phyloP scores from a whole-genome alignment of 257 asterid species.

The Catharanthus roseus region DNA sequence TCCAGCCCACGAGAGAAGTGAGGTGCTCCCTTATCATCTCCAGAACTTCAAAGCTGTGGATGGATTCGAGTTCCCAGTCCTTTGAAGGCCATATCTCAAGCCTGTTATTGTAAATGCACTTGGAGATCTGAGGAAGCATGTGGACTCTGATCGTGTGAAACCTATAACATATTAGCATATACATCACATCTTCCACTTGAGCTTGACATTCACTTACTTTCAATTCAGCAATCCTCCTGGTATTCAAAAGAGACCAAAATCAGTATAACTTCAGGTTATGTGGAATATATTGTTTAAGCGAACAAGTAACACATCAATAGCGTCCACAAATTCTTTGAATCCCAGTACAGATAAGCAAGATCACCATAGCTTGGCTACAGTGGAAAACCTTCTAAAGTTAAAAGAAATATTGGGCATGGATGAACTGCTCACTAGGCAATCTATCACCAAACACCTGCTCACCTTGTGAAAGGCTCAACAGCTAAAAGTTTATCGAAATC shows the following conservation, averaged over 20 bases:
- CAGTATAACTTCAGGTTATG: slow-evolving; percentile 18
- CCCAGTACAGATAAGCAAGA: background rate
- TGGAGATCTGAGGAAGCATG: slow-evolving; percentile 64
- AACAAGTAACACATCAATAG: background rate
- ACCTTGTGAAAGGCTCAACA: background rate
- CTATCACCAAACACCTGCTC: slow-evolving; percentile 17
- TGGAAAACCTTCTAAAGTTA: background rate
- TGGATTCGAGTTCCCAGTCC: slow-evolving; percentile 87
- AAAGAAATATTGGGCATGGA: background rate
- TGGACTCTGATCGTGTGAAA: slow-evolving; percentile 62
- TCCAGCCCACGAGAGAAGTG: slow-evolving; percentile 42
- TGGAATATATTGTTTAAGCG: background rate
- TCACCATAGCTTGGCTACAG: background rate
- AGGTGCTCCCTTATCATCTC: slow-evolving; percentile 75
- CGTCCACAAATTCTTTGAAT: background rate
- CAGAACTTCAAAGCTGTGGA: slow-evolving; percentile 57
- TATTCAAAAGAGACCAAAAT: slow-evolving; percentile 14
- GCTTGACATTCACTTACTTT: slow-evolving; percentile 46
- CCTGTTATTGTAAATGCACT: slow-evolving; percentile 62
- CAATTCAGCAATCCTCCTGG: slow-evolving; percentile 75
- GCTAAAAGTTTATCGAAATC: background rate
- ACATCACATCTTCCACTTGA: slow-evolving; percentile 77
- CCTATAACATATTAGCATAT: slow-evolving; percentile 41
- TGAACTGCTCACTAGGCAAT: background rate
- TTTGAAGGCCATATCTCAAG: slow-evolving; percentile 74